These are phyloP conservation scores for Fragaria nilgerrensis DNA, from an alignment of 306 rosid genomes.

Conservation along the genomic window DNA sequence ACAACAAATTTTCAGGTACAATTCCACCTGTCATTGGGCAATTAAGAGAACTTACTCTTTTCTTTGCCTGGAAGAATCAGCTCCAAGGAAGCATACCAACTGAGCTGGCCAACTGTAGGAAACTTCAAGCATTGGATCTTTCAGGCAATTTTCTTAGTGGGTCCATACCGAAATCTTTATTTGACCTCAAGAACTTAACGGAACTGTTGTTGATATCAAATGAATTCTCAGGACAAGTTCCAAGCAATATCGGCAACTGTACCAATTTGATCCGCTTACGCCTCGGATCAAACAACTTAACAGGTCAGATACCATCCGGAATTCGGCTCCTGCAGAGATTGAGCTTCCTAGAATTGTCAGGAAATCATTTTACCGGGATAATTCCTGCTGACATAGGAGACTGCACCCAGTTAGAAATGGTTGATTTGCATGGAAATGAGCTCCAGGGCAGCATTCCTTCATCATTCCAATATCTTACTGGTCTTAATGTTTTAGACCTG, in stretches of 20 bases:
- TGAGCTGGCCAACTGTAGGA: conserved; percentile 69
- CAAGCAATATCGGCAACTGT: conserved; percentile 75
- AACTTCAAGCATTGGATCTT: conserved; percentile 90
- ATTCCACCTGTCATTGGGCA: conserved; percentile 77
- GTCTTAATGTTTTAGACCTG: conserved; percentile 78
- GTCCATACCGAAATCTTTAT: conserved; percentile 63
- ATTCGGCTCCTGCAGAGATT: conserved; percentile 58
- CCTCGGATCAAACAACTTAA: conserved; percentile 77
- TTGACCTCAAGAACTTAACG: conserved; percentile 74
- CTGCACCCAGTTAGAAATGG: conserved; percentile 81
- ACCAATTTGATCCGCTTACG: conserved; percentile 66
- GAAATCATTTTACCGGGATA: conserved; percentile 57
- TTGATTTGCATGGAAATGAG: conserved; percentile 74
- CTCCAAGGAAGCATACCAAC: conserved; percentile 74
- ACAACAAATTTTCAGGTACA: conserved; percentile 70
- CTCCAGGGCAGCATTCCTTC: conserved; percentile 78
- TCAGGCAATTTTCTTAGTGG: conserved; percentile 79
- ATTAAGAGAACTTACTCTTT: conserved; percentile 68
- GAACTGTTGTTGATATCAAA: conserved; percentile 83
- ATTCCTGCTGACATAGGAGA: conserved; percentile 74
- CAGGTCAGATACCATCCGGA: conserved; percentile 73
- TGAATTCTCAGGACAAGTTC: conserved; percentile 68
- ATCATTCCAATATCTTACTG: conserved; percentile 50
- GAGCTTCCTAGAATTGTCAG: conserved; percentile 81
- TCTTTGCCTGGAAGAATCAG: conserved; percentile 91